Conservation (phyloP, 352 stramenopile genomes). For the Hyphochytrium catenoides region DNA sequence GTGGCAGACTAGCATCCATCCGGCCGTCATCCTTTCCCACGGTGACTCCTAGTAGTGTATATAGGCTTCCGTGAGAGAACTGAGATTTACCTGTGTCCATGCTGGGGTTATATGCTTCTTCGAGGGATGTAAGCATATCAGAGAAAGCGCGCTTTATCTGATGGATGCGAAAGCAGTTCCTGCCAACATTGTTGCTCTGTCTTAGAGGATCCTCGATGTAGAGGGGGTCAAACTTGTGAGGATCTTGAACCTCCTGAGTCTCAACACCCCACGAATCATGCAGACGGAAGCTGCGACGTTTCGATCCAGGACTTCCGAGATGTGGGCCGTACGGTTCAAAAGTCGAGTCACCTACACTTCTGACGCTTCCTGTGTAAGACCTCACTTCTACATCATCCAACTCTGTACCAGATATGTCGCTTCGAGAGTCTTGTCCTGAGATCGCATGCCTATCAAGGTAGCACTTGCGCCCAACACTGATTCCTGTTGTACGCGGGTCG, state of each 20-base stretch:
- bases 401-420: background rate
- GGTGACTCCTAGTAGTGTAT: too few species aligned
- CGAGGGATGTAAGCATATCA: conserved; percentile 4
- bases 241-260: conserved; percentile 36
- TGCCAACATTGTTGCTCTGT: conserved; percentile 79
- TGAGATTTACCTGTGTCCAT: too few species aligned
- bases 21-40: too few species aligned
- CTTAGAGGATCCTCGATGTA: conserved; percentile 85
- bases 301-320: too few species aligned
- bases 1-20: too few species aligned
- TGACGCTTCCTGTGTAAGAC: too few species aligned
- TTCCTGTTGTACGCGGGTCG: conserved; percentile 62
- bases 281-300: too few species aligned
- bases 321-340: too few species aligned
- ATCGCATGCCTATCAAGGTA: conserved; percentile 38
- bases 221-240: conserved; percentile 73
- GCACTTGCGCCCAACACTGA: conserved; percentile 50
- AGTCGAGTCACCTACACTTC: too few species aligned
- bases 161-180: conserved; percentile 85
- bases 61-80: too few species aligned
- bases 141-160: conserved; percentile 22
- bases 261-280: too few species aligned
- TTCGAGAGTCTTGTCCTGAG: conserved; percentile 16
- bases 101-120: conserved; percentile 16
- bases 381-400: too few species aligned